Base-by-base conservation (phyloP, 192 early-diverging fungal genomes). In the Rhizophagus prolifer region DNA sequence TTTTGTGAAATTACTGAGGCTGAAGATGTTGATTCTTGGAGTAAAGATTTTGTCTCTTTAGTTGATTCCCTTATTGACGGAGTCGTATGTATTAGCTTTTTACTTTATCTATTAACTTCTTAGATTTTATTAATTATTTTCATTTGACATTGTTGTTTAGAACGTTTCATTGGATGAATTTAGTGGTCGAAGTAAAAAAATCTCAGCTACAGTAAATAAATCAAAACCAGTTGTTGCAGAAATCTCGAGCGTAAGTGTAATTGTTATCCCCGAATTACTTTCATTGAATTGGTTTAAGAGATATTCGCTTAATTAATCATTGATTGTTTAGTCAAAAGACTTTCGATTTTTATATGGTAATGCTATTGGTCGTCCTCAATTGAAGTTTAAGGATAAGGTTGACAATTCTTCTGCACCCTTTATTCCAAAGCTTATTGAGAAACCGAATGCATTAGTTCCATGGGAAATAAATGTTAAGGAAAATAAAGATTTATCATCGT, bases 341-440 rank as follows among this genome's bases (percentile, higher is more conserved):
- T 58, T 72, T 69, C 84, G 82, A 36, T 73, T 93, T 69, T 78
- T 94, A 28, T 90, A 94, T 63, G 91, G 92, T 13, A 83, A 86
- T 26, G 90, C 91, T 75, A 90, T 97, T 64, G 78, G 87, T 59
- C 85, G 95, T 12, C 98, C 98, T 66, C 98, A 99, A 84, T 77
- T 96, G 46, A 80, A 81, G 21, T 99, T 99, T 79, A 85, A 87
- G 26, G 97, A 97, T 77, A 86, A 81, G 21, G 82, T 97, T 16
- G 97, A 99, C 81, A 99, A 99, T 74, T 92, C 92, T 1, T 81
- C 65, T 7, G 83, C 88, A 44, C 95, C 94, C 19, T 97, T 93
- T 82, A 85, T 90, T 25, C 87, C 90, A 75, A 97, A 94, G 76
- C 89, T 99, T 75, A 85, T 77, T 14, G 70, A 84, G 13, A 99